Percentiles rank a stretch among this genome's conserved stretches.
Conservation (phyloP, 108 stramenopile species). For the Bacterosira constricta region DNA sequence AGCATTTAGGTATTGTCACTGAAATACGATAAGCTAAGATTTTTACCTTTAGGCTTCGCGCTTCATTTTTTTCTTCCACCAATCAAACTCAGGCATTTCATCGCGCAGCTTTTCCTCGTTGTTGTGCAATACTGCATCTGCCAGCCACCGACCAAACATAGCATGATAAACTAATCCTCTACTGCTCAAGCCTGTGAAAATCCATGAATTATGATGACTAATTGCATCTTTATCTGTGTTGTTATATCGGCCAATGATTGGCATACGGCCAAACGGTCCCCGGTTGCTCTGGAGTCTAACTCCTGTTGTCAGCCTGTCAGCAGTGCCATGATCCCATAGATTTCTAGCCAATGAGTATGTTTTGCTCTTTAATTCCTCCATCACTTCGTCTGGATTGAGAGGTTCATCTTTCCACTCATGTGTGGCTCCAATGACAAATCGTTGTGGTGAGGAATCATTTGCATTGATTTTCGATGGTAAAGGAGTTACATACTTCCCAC, state of each 20-base stretch:
- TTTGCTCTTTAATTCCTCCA: slow-evolving; percentile 55
- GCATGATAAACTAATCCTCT: slow-evolving; percentile 86
- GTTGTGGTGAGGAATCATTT: background rate
- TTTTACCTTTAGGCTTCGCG: background rate
- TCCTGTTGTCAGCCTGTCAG: slow-evolving; percentile 63
- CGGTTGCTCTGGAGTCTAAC: slow-evolving; percentile 77
- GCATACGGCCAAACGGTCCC: slow-evolving; percentile 73
- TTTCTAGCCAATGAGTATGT: slow-evolving; percentile 57
- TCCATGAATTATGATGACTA: slow-evolving; percentile 58
- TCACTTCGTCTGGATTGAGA: slow-evolving; percentile 48
- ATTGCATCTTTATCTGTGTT: slow-evolving; percentile 8
- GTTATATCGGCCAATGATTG: slow-evolving; percentile 65
- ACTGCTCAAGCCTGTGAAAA: slow-evolving; percentile 83
- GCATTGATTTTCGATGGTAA: slow-evolving; percentile 30
- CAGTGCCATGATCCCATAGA: slow-evolving; percentile 66
- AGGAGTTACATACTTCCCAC: slow-evolving; percentile 86
- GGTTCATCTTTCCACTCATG: slow-evolving; percentile 72
- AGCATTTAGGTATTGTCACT: too few species aligned
- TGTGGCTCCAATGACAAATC: slow-evolving; percentile 79
- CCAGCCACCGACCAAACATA: slow-evolving; percentile 67
- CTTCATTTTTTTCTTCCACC: slow-evolving; percentile 38
- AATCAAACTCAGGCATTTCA: slow-evolving; percentile 45
- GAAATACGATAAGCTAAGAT: too few species aligned
- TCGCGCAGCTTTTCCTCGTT: slow-evolving; percentile 29
- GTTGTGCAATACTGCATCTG: slow-evolving; percentile 51